Conservation (phyloP, 1,284 basidiomycete species). For the Phellinidium pouzarii region DNA sequence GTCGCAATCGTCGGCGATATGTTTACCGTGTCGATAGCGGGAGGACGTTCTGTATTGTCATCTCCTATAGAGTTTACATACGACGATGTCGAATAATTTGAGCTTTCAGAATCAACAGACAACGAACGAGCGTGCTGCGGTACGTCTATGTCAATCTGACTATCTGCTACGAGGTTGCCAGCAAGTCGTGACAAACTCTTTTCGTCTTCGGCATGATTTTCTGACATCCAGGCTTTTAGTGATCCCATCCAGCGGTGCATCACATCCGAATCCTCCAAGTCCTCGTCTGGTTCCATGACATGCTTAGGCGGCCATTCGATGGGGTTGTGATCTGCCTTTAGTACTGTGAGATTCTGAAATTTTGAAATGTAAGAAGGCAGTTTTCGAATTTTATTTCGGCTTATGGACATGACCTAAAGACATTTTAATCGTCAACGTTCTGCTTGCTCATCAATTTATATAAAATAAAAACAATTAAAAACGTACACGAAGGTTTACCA, state of each 20-base stretch:
- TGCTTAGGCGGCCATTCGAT: constrained; percentile 82
- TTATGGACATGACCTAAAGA: constrained; percentile 75
- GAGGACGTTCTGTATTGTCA: constrained; percentile 34
- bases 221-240: constrained; percentile 71
- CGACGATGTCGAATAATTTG: constrained; percentile 37
- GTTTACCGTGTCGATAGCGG: constrained; percentile 45
- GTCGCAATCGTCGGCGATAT: constrained; percentile 34
- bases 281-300: constrained; percentile 39
- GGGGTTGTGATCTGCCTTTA: constrained; percentile 89
- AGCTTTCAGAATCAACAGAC: constrained; percentile 55
- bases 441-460: constrained; percentile 1
- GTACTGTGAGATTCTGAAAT: constrained; percentile 70
- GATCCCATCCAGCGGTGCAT: constrained; percentile 68
- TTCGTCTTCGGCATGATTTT: constrained; percentile 29
- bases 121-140: constrained; percentile 53
- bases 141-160: constrained; percentile 31
- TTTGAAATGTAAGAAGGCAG: constrained; percentile 76
- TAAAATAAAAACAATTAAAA: constrained; percentile 18
- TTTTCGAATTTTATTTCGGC: constrained; percentile 76
- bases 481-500: constrained; percentile 73
- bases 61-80: constrained; percentile 31
- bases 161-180: background rate
- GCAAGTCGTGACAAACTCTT: background rate
- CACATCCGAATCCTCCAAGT: constrained; percentile 41
- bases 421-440: constrained; percentile 4